Percentiles rank a stretch among this genome's conserved stretches.
These are phyloP conservation scores for Podaxis carcinomalis DNA, from an alignment of 768 basidiomycete genomes.

Conservation along the genomic window DNA sequence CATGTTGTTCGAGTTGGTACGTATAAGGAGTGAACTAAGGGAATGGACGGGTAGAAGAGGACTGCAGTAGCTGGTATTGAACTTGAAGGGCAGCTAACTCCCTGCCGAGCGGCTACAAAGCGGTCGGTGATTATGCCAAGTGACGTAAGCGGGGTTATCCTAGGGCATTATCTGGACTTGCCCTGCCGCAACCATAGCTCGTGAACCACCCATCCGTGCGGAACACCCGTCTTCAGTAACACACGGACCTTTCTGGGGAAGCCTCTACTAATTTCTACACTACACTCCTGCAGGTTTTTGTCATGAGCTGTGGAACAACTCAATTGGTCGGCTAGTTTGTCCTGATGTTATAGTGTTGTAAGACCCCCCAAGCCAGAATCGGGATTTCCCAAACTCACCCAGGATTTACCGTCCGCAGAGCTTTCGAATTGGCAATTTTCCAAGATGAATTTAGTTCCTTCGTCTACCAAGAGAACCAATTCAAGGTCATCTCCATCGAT, in stretches of 20 bases:
- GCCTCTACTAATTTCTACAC: neutral
- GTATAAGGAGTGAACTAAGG: conserved; percentile 11
- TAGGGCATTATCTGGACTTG: neutral
- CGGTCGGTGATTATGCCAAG: neutral
- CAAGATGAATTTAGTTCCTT: conserved; percentile 17
- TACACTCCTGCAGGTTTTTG: neutral
- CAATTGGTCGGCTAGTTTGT: neutral
- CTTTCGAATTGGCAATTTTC: conserved; percentile 15
- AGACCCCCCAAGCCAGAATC: neutral
- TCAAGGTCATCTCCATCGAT: conserved; percentile 11
- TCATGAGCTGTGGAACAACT: neutral
- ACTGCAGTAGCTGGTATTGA: no score
- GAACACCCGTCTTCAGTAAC: conserved; percentile 21
- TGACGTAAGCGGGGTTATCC: conserved; percentile 16
- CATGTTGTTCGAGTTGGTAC: conserved; percentile 21
- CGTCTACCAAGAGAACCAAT: conserved; percentile 26
- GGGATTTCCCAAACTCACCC: conserved; percentile 14
- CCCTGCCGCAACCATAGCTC: conserved; percentile 36
- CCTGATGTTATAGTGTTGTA: neutral
- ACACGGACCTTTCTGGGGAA: conserved; percentile 20
- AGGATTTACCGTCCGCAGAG: conserved; percentile 11
- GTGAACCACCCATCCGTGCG: conserved; percentile 30
- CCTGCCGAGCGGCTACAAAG: neutral
- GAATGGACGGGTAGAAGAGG: conserved; percentile 3
- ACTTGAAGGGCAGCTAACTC: neutral